These are phyloP conservation scores for Aspergillus neoniger DNA, from an alignment of 2,329 filamentous ascomycete genomes.

Conservation along the genomic window DNA sequence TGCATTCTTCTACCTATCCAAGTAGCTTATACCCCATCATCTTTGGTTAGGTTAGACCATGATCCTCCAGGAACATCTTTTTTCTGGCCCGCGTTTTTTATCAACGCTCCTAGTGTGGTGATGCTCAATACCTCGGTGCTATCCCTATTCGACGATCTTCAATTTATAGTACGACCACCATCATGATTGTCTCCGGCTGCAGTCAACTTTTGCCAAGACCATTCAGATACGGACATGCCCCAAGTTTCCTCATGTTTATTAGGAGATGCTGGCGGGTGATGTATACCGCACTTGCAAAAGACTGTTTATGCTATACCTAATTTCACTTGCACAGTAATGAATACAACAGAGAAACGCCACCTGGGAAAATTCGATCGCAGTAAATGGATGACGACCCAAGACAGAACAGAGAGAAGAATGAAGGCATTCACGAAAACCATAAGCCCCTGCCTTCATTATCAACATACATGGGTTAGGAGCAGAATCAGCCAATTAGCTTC, in stretches of 20 bases:
- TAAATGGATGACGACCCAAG: background rate
- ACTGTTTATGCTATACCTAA: background rate
- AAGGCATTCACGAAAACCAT: background rate
- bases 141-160: no score
- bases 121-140: no score
- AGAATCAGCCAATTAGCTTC: constrained; percentile 1
- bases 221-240: background rate
- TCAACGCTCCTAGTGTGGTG: no score
- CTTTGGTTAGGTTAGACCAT: no score
- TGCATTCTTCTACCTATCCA: no score
- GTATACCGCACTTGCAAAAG: background rate
- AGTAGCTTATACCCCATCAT: no score
- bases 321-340: constrained; percentile 3
- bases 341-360: background rate
- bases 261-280: background rate
- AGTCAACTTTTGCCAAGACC: background rate
- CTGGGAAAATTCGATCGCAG: background rate
- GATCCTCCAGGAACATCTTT: no score
- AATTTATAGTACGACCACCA: no score
- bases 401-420: constrained; percentile 1
- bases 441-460: constrained; percentile 12
- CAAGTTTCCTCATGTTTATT: background rate
- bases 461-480: constrained; percentile 10
- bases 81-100: no score
- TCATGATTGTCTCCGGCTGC: no score